A percentile compares a stretch with the other conserved stretches of the same genome.
Evolutionary conservation across 805 yeast species (phyloP).

Genomic region (Priceomyces medius): DNA sequence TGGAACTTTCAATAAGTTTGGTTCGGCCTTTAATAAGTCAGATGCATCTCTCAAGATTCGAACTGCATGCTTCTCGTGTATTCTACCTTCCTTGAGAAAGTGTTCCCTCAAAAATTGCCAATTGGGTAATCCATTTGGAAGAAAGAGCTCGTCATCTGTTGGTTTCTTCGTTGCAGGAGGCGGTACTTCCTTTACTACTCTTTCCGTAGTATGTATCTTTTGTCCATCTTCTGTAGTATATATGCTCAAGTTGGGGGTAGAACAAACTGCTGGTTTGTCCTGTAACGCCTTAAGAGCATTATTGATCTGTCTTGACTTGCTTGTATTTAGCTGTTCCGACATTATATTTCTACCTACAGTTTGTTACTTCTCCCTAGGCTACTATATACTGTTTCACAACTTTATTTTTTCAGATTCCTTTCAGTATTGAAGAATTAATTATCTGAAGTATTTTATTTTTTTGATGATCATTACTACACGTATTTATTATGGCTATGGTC

Average conservation of each 20-base stretch:
- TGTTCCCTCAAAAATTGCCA: conserved; percentile 69
- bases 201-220: conserved; percentile 51
- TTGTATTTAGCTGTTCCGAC: conserved; percentile 1
- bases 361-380: background rate
- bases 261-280: conserved; percentile 29
- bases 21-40: conserved; percentile 61
- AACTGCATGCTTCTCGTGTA: conserved; percentile 67
- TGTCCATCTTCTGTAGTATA: conserved; percentile 61
- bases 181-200: conserved; percentile 55
- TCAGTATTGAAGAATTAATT: no score
- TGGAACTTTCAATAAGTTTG: conserved; percentile 75
- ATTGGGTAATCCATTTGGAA: conserved; percentile 65
- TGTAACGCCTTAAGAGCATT: conserved; percentile 64
- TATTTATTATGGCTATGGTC: background rate
- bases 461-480: conserved; percentile 1
- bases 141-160: conserved; percentile 64
- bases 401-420: no score
- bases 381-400: no score
- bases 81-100: conserved; percentile 77
- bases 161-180: conserved; percentile 71
- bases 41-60: conserved; percentile 68
- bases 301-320: conserved; percentile 44
- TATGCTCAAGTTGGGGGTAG: conserved; percentile 39
- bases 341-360: conserved; percentile 1
- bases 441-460: no score